Percentiles rank a stretch among this genome's conserved stretches.
Evolutionary conservation across 1,284 basidiomycete species (phyloP).

Genomic region (Fomitopsis schrenkii): DNA sequence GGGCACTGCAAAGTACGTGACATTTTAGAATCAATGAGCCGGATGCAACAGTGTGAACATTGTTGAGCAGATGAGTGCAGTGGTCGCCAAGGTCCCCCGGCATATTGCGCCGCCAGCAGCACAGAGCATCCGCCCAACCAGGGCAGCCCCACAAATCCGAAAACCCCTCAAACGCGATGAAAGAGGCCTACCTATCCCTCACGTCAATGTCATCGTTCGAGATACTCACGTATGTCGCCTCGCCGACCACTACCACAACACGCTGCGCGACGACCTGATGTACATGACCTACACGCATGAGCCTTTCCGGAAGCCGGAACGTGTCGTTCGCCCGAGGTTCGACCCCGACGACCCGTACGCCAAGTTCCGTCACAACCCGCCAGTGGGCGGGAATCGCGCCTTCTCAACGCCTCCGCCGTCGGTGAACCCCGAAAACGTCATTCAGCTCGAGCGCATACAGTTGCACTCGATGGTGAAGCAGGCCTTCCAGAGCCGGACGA

Average conservation of each 20-base stretch:
- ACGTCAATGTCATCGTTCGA: conserved; percentile 56
- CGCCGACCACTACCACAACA: conserved; percentile 80
- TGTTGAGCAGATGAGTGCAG: conserved; percentile 19
- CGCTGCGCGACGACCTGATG: conserved; percentile 85
- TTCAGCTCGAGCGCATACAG: conserved; percentile 80
- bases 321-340: conserved; percentile 64
- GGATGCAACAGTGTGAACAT: too few species aligned
- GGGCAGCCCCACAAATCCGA: conserved; percentile 28
- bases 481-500: conserved; percentile 69
- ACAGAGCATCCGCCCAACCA: conserved; percentile 22
- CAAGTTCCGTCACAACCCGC: conserved; percentile 67
- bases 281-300: conserved; percentile 94
- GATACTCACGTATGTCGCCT: conserved; percentile 78
- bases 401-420: conserved; percentile 64
- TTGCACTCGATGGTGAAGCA: conserved; percentile 85
- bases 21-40: too few species aligned
- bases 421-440: conserved; percentile 62
- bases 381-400: conserved; percentile 68
- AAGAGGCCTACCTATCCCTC: conserved; percentile 61
- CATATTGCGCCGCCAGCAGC: conserved; percentile 15
- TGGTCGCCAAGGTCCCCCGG: conserved; percentile 12
- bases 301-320: conserved; percentile 46
- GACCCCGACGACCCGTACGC: conserved; percentile 80
- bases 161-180: conserved; percentile 45
- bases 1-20: too few species aligned